Evolutionary conservation across 768 basidiomycete species (phyloP).

Genomic region (Lactarius akahatsu): DNA sequence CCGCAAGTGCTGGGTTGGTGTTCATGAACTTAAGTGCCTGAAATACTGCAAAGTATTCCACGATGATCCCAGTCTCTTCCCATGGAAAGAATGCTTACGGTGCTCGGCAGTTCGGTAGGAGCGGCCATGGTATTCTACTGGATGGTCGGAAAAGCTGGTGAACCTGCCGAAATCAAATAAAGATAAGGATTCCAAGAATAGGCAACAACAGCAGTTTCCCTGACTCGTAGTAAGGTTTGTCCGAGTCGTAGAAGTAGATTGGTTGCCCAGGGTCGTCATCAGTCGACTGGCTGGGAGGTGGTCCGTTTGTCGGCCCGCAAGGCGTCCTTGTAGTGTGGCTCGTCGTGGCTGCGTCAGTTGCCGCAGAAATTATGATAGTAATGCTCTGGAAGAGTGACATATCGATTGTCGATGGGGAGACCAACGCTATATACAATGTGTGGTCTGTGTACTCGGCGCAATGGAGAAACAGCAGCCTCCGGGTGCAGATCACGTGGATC

Average conservation of each 20-base stretch:
- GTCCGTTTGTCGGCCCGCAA: background rate
- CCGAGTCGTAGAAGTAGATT: constrained; percentile 21
- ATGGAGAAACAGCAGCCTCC: too few relatives aligned
- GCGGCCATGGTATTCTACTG: constrained; percentile 13
- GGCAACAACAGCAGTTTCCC: background rate
- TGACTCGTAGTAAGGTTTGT: constrained; percentile 25
- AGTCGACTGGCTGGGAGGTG: background rate
- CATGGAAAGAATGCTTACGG: constrained; percentile 17
- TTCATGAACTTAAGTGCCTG: constrained; percentile 27
- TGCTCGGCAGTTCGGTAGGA: constrained; percentile 28
- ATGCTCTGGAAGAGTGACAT: constrained; percentile 14
- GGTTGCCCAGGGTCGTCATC: background rate
- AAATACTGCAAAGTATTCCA: constrained; percentile 18
- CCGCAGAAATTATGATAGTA: background rate
- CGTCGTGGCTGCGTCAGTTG: background rate
- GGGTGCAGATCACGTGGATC: constrained; percentile 16
- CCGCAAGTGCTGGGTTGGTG: constrained; percentile 15
- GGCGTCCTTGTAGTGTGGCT: background rate
- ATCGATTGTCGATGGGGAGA: background rate
- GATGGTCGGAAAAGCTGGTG: constrained; percentile 25
- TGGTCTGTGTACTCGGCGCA: background rate
- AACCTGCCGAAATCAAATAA: constrained; percentile 15
- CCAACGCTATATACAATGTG: background rate
- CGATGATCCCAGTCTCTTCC: background rate
- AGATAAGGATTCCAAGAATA: background rate